These are phyloP conservation scores for Pascua guehoae DNA, from an alignment of 1,284 basidiomycete genomes.

Conservation along the genomic window DNA sequence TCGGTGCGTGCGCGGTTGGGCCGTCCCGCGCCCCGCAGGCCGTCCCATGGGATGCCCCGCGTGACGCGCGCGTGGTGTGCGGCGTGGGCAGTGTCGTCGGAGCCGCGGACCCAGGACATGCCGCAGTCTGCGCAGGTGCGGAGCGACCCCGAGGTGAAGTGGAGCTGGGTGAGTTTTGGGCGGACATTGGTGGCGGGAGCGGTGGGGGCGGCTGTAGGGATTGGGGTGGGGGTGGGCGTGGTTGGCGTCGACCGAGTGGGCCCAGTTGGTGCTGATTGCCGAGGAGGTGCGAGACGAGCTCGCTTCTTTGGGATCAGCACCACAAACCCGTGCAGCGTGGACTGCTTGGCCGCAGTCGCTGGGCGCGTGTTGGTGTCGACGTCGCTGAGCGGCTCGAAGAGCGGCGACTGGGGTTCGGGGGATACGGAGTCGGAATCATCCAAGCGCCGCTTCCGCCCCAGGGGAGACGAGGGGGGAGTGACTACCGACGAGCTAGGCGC, in stretches of 20 bases:
- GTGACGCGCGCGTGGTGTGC: constrained; percentile 48
- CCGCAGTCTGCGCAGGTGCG: constrained; percentile 47
- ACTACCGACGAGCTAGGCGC: too few species aligned
- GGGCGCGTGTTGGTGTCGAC: background rate
- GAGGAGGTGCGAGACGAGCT: background rate
- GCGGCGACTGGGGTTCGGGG: too few species aligned
- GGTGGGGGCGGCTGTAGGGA: constrained; percentile 1
- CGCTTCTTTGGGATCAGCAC: background rate
- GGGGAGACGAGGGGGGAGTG: too few species aligned
- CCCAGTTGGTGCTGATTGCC: constrained; percentile 9
- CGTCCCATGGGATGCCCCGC: constrained; percentile 47
- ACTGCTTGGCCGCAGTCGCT: background rate
- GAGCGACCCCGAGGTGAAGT: constrained; percentile 33
- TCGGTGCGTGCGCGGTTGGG: background rate
- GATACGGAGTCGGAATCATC: too few species aligned
- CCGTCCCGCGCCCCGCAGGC: background rate
- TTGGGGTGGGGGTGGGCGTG: constrained; percentile 11
- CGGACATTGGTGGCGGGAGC: background rate
- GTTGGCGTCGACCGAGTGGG: background rate
- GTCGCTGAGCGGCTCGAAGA: background rate
- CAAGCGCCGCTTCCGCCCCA: too few species aligned
- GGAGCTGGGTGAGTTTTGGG: constrained; percentile 29
- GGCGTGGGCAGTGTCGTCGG: constrained; percentile 46
- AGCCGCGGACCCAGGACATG: constrained; percentile 51
- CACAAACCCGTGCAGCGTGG: constrained; percentile 3